Evolutionary conservation across 2,329 filamentous ascomycete genomes (phyloP).

Genomic region (Periglandula ipomoeae): DNA sequence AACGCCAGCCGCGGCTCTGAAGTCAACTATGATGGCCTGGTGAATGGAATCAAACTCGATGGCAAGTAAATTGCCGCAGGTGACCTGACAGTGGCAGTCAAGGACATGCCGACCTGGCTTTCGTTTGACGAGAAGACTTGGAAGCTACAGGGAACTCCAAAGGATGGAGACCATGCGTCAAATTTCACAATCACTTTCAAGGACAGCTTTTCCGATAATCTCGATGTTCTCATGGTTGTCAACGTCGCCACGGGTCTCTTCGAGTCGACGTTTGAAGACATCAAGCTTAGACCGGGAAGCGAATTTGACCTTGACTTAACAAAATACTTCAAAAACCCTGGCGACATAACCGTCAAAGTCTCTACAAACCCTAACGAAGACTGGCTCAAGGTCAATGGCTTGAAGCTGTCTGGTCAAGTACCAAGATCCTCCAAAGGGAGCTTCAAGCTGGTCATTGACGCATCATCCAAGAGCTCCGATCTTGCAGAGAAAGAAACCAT

Average conservation of each 20-base stretch:
- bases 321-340: conserved; percentile 31
- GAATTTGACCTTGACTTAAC: conserved; percentile 33
- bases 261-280: conserved; percentile 26
- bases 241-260: conserved; percentile 31
- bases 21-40: conserved; percentile 44
- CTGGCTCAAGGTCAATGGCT: conserved; percentile 34
- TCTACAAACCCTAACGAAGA: conserved; percentile 24
- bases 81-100: conserved; percentile 42
- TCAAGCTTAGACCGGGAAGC: conserved; percentile 32
- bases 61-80: conserved; percentile 36
- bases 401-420: conserved; percentile 31
- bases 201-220: conserved; percentile 50
- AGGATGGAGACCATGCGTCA: conserved; percentile 44
- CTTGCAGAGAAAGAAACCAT: conserved; percentile 29
- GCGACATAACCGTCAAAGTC: conserved; percentile 28
- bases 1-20: conserved; percentile 45
- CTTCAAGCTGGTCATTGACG: conserved; percentile 22
- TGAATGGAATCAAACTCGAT: conserved; percentile 47
- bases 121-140: conserved; percentile 53
- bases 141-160: conserved; percentile 54
- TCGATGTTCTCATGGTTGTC: conserved; percentile 42
- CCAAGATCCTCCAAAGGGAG: conserved; percentile 26
- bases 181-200: conserved; percentile 54
- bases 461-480: conserved; percentile 23
- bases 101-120: conserved; percentile 59